These are phyloP conservation scores for Lithocarpus polystachyus DNA, from an alignment of 306 rosid species.

Conservation along the genomic window DNA sequence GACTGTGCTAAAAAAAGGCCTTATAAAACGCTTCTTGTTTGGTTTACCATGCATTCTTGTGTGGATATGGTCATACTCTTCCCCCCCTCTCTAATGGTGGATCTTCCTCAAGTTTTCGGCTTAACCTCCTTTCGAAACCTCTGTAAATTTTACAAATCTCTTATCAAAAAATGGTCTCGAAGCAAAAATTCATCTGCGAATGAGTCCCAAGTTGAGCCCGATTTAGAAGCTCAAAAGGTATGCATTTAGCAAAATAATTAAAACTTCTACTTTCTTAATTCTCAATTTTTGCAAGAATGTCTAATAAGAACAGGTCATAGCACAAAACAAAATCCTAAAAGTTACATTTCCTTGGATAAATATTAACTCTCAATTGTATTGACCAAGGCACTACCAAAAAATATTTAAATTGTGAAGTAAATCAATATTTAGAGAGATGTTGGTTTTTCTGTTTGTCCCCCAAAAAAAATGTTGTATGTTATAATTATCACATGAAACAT, in stretches of 20 bases:
- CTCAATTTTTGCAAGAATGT: neutral
- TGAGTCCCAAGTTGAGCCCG: neutral
- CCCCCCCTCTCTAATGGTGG: conserved; percentile 43
- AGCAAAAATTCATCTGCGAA: conserved; percentile 13
- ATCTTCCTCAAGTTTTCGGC: conserved; percentile 18
- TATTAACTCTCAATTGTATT: too few species aligned
- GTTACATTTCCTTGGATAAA: too few species aligned
- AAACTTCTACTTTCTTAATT: neutral
- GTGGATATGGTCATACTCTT: conserved; percentile 22
- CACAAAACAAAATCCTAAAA: neutral
- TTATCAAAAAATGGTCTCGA: conserved; percentile 42
- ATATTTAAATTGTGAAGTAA: too few species aligned
- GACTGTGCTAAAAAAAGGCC: conserved; percentile 5
- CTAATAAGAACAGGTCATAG: too few species aligned
- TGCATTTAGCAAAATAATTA: neutral
- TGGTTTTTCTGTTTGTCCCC: neutral
- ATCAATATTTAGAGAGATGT: neutral
- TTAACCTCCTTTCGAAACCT: conserved; percentile 29
- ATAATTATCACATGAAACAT: neutral
- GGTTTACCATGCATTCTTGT: conserved; percentile 21
- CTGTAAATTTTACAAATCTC: conserved; percentile 38
- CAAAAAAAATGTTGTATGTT: neutral
- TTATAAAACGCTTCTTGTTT: conserved; percentile 11
- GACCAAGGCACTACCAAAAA: too few species aligned
- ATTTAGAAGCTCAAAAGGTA: neutral